Evolutionary conservation across 2,329 filamentous ascomycete species (phyloP), one percentile per base, ranked within the genome.

Genomic region (Fusarium sp.): DNA sequence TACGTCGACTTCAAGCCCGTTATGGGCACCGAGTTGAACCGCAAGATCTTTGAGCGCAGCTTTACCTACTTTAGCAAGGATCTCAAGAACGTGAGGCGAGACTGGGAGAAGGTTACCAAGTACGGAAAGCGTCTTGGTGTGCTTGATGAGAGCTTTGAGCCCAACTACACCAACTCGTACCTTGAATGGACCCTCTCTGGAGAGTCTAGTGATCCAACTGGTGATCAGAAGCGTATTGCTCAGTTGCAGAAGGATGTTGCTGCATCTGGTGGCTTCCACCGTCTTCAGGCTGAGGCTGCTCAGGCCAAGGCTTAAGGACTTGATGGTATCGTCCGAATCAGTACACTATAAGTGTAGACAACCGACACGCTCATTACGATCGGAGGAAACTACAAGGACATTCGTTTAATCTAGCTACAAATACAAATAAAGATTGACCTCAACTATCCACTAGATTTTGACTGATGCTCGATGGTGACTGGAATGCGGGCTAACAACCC

Each of bases 31-130:
- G 76, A 83, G 2, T 87, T 93, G 60, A 93, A 94, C 83, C 87
- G 88, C 74, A 93, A 93, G 85, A 93, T 94, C 80, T 94, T 92
- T 75, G 91, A 94, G 85, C 89, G 91, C 65, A 92, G 89, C 73
- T 94, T 88, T 75, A 91, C 91, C 22, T 94, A 93, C 84, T 92
- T 94, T 79, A 92, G 89, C 63, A 86, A 86, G 70, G 91, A 94
- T 72, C 77, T 94, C 70, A 91, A 92, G 87, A 94, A 94, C 72
- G 91, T 94, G 8, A 73, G 80, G 56, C 87, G 92, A 50, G 92
- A 94, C 81, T 94, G 92, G 92, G 80, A 85, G 62, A 94, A 94
- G 85, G 92, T 94, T 14, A 94, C 92, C 47, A 85, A 84, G 69
- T 94, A 94, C 77, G 91, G 92, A 32, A 92, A 93, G 85, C 84